Conservation (phyloP, 2,329 filamentous ascomycete genomes). For the Ophiostoma ips region DNA sequence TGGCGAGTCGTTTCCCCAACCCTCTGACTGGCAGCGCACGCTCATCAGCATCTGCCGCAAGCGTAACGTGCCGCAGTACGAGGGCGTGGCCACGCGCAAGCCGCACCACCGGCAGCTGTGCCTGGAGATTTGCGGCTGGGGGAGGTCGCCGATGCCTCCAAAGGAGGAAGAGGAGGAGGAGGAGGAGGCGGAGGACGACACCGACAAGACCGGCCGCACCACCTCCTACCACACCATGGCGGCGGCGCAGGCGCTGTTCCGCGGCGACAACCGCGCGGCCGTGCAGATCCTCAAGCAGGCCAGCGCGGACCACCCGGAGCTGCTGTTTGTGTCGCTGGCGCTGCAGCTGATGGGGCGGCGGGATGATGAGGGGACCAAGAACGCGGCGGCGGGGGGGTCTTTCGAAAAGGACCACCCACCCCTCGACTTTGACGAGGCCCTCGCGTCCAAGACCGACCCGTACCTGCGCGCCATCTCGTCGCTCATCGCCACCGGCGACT, state of each 20-base stretch:
- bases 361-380: constrained; percentile 27
- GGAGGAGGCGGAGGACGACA: no score
- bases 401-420: neutral
- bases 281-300: constrained; percentile 56
- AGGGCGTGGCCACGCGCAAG: constrained; percentile 30
- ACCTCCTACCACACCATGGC: constrained; percentile 54
- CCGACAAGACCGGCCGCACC: constrained; percentile 23
- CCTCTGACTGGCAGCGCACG: constrained; percentile 43
- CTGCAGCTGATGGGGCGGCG: constrained; percentile 47
- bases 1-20: constrained; percentile 35
- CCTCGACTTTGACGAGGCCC: neutral
- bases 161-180: no score
- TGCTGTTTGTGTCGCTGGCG: constrained; percentile 54
- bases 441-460: constrained; percentile 45
- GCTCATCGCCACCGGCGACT: constrained; percentile 63
- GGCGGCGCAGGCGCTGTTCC: constrained; percentile 62
- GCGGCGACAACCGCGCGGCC: constrained; percentile 53
- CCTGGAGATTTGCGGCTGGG: constrained; percentile 61
- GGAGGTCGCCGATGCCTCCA: no score
- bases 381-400: constrained; percentile 1
- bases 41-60: constrained; percentile 51
- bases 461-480: constrained; percentile 70
- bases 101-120: constrained; percentile 62
- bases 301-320: constrained; percentile 46
- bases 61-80: constrained; percentile 34